Conservation (phyloP, 441 rosid species). For the Pelargonium myrrhifolium region DNA sequence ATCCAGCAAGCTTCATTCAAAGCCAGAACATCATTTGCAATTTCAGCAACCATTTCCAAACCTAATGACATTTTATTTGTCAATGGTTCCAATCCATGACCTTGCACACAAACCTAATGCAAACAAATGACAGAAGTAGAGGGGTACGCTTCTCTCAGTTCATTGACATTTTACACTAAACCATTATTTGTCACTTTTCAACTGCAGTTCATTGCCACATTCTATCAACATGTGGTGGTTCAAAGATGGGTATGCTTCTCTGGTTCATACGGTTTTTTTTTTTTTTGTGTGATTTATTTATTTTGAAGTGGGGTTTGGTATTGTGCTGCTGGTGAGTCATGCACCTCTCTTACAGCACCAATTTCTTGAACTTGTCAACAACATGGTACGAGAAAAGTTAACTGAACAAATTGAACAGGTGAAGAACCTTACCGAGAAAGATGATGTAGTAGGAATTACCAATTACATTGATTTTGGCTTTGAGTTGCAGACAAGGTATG, state of each 20-base stretch:
- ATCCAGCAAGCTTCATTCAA: no score
- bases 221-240: slow-evolving; percentile 87
- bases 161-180: no score
- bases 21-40: no score
- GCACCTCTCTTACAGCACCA: background rate
- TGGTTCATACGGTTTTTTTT: background rate
- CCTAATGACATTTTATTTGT: no score
- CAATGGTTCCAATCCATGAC: no score
- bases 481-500: slow-evolving; percentile 80
- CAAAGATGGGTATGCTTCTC: slow-evolving; percentile 69
- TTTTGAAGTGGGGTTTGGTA: background rate
- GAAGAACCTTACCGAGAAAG: slow-evolving; percentile 78
- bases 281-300: background rate
- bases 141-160: no score
- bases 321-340: no score
- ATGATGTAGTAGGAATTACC: slow-evolving; percentile 80
- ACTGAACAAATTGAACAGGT: slow-evolving; percentile 44
- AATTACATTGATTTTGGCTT: slow-evolving; percentile 89
- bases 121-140: no score
- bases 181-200: slow-evolving; percentile 15
- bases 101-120: no score
- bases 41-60: no score
- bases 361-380: slow-evolving; percentile 11
- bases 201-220: slow-evolving; percentile 84
- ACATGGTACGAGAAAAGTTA: slow-evolving; percentile 9